Evolutionary conservation across 2,329 filamentous ascomycete species (phyloP), one percentile per base, ranked within the genome.

Genomic region (Diaporthe longicolla): DNA sequence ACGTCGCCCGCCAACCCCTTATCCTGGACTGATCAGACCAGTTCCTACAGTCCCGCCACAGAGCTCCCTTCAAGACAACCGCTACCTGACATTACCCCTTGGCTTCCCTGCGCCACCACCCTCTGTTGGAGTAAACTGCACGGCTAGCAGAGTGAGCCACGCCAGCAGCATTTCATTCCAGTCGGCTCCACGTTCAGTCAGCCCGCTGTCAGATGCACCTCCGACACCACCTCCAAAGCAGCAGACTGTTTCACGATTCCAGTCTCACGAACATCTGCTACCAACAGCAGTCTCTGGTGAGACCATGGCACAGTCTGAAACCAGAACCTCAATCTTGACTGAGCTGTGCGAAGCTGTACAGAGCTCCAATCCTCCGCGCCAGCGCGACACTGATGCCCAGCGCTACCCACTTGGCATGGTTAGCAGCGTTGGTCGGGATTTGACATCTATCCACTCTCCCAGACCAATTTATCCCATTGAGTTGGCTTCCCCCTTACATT

Each of bases 281-380:
- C 35, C 35, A 37, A 35, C 45, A 17, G 10, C 45, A 2, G 57
- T 11, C 26, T 37, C 58, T 10, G 26, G 21, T 17, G 35, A 35
- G 5, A 32, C 57, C 32, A 24, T 71, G 26, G n/a, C 17, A 5
- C 45, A 52, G 9, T 63, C 57, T 9, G 50, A 59, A 13, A 52
- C 57, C 4, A 59, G 59, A 32, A 19, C 57, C 6, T 63, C 57
- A 21, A 71, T 71, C 24, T 17, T 71, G 45, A 71, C 70, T 9
- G 50, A 48, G 24, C 45, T 63, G 6, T 71, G 70, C 35, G 57
- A 71, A 15, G 70, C 70, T 10, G 70, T 55, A 8, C 48, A 37
- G 32, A 29, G 24, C 3, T 40, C 48, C 5, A 54, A 26, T 4
- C 48, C 48, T 4, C 29, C 9, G 1, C 3, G 15, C 7, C 43